Base-by-base conservation (phyloP, 805 yeast genomes). In the Wickerhamiella vanderwaltii region DNA sequence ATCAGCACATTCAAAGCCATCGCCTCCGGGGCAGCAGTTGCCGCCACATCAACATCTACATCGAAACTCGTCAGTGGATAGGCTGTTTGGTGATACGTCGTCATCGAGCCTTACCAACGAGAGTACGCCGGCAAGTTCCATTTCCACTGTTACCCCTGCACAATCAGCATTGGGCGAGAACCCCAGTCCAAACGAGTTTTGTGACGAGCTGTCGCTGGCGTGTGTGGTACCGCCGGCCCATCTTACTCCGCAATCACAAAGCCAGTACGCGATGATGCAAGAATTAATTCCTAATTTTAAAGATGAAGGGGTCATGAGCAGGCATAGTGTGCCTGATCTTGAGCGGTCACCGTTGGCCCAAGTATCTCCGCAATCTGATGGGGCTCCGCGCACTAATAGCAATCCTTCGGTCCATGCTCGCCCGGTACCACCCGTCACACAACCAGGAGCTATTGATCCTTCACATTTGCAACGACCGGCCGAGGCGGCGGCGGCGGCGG, bases 111-210 rank as follows among this genome's bases (percentile, higher is more conserved):
- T 7, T 7, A 11, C 9, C 7, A 23, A 23, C 26, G 26, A 11
- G 7, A 23, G 9, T 11, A 23, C 26, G 11, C 26, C 26, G 9
- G 26, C 9, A 15, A 9, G 23, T 9, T 24, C 29, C 5, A 15
- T 30, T 11, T 24, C 39, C 11, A 19, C 20, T 35, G 6, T 17
- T 6, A 36, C 40, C 28, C 40, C 41, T 3, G 41, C 41, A 5
- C 41, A 38, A 30, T 18, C 30, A 2, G 41, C 41, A 6, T 9
- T 38, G 7, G 35, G 41, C n/a, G 32, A 12, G 15, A 39, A 31
- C 31, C 80, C 75, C 56, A 80, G 77, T 53, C 88, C 82, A 55
- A 76, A 78, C 49, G 76, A 78, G 42, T 88, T 88, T 57, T 88
- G 97, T 56, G 71, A 72, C 19, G 73, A 77, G 51, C 68, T 88